Conservation (phyloP, 768 basidiomycete genomes). For the Dentipellis sp. region DNA sequence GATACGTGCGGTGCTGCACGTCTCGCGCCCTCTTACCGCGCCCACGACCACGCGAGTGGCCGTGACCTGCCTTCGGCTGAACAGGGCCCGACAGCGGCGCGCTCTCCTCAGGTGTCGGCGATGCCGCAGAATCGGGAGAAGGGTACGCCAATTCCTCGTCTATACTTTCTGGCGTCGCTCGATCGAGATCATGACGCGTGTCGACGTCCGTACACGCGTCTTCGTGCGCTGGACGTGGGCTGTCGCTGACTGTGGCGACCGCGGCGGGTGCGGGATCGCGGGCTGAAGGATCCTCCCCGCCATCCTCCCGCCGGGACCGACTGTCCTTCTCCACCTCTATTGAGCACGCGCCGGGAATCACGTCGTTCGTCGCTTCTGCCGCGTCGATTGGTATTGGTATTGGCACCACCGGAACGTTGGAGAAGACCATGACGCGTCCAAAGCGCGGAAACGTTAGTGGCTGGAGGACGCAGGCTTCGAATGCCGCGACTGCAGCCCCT, state of each 20-base stretch:
- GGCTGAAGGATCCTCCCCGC: background rate
- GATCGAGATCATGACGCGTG: no score
- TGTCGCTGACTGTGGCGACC: no score
- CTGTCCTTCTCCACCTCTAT: background rate
- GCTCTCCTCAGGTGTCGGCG: background rate
- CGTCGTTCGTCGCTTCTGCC: background rate
- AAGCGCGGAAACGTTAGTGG: background rate
- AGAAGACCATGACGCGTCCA: background rate
- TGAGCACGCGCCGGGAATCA: background rate
- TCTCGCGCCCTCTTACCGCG: background rate
- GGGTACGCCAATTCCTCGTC: no score
- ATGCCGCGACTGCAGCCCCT: background rate
- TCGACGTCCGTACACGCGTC: no score
- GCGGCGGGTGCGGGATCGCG: background rate
- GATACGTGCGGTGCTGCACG: slow-evolving; percentile 8
- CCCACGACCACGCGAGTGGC: background rate
- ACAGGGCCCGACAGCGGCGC: background rate
- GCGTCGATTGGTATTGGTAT: background rate
- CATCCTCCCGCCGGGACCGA: background rate
- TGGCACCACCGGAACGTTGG: background rate
- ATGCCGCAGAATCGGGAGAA: background rate
- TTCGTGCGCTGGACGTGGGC: no score
- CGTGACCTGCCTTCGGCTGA: background rate
- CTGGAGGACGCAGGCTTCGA: background rate
- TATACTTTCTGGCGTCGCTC: no score